Evolutionary conservation across 1,284 basidiomycete genomes (phyloP).

Genomic region (Malassezia yamatoensis): DNA sequence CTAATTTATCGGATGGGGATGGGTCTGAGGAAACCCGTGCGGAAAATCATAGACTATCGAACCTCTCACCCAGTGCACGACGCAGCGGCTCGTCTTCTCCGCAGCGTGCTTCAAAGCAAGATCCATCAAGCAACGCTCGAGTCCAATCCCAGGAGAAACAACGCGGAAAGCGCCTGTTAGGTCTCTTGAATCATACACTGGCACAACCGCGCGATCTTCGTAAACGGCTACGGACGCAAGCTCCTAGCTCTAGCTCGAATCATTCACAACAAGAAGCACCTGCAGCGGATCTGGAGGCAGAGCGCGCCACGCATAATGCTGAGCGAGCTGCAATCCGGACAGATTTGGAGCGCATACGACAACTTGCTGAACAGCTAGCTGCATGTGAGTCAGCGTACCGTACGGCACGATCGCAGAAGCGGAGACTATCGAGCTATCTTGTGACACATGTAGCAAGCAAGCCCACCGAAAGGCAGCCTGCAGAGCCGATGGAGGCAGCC

Average conservation of each 20-base stretch:
- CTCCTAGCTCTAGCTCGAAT: neutral
- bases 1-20: too few species aligned
- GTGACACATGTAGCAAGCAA: conserved; percentile 12
- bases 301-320: conserved; percentile 15
- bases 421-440: conserved; percentile 20
- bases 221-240: neutral
- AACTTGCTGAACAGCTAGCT: conserved; percentile 13
- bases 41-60: too few species aligned
- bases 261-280: neutral
- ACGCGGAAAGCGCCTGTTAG: conserved; percentile 14
- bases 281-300: neutral
- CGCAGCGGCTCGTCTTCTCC: too few species aligned
- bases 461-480: neutral
- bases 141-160: conserved; percentile 4
- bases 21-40: too few species aligned
- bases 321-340: conserved; percentile 13
- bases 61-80: too few species aligned
- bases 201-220: conserved; percentile 6
- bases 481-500: neutral
- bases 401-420: conserved; percentile 13
- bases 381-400: conserved; percentile 14
- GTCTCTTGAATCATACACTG: conserved; percentile 10
- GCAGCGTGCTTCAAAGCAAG: too few species aligned
- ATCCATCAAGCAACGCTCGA: too few species aligned
- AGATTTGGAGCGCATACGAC: conserved; percentile 3